Conservation (phyloP, 2,329 filamentous ascomycete genomes). For the Scedosporium minutisporum region DNA sequence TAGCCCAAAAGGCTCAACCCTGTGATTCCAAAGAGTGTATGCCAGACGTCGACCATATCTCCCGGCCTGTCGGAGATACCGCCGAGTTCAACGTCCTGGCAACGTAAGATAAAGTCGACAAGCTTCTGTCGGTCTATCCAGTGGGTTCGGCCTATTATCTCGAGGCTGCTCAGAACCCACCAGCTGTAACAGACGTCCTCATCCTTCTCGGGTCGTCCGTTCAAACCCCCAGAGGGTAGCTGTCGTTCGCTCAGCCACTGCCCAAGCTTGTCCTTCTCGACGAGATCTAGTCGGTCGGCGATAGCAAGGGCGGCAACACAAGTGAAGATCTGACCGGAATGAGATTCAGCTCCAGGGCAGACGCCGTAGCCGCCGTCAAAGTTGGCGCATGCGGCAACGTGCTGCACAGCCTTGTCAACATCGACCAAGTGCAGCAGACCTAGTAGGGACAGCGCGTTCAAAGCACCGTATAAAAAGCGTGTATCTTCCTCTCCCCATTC, state of each 20-base stretch:
- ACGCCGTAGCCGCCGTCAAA: constrained; percentile 92
- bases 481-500: constrained; percentile 97
- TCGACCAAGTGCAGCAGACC: constrained; percentile 64
- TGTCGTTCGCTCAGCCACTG: constrained; percentile 93
- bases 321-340: constrained; percentile 91
- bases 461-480: constrained; percentile 80
- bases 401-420: constrained; percentile 66
- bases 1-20: constrained; percentile 78
- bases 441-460: constrained; percentile 83
- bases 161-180: constrained; percentile 92
- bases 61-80: constrained; percentile 86
- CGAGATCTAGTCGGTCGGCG: constrained; percentile 68
- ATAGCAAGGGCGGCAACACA: constrained; percentile 84
- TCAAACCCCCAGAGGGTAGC: constrained; percentile 75
- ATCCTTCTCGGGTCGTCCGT: constrained; percentile 87
- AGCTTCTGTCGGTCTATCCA: constrained; percentile 88
- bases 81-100: constrained; percentile 76
- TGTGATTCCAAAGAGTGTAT: constrained; percentile 81
- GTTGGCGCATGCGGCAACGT: constrained; percentile 78
- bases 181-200: constrained; percentile 98
- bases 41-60: constrained; percentile 95
- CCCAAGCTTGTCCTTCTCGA: constrained; percentile 73
- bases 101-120: constrained; percentile 71
- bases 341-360: constrained; percentile 82
- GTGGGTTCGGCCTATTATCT: constrained; percentile 77